These are phyloP conservation scores for Botryotinia convoluta DNA, from an alignment of 2,329 filamentous ascomycete genomes.

Conservation along the genomic window DNA sequence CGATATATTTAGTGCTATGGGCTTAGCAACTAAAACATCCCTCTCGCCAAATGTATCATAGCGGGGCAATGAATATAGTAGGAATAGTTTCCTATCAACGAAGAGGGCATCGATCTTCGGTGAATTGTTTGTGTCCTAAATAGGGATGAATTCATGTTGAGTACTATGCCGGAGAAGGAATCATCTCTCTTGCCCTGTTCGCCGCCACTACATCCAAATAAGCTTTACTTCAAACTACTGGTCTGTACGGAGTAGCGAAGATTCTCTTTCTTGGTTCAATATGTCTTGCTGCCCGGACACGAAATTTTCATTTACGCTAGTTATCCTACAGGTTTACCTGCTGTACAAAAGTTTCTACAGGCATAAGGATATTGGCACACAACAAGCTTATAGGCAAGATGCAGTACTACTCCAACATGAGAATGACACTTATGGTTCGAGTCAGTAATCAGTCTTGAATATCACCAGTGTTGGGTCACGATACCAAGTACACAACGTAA, in stretches of 20 bases:
- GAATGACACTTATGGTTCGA: neutral
- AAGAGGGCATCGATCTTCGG: neutral
- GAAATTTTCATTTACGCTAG: neutral
- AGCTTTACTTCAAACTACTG: neutral
- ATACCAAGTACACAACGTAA: neutral
- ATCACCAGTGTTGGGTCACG: neutral
- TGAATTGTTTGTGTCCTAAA: neutral
- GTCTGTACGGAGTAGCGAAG: neutral
- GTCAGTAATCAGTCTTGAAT: neutral
- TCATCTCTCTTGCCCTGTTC: neutral
- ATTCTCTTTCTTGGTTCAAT: neutral
- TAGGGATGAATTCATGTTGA: neutral
- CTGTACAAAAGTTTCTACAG: neutral
- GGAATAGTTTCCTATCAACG: neutral
- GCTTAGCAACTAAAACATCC: neutral
- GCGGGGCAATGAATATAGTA: neutral
- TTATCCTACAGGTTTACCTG: neutral
- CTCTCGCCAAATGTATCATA: neutral
- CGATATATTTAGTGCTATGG: neutral
- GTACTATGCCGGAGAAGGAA: neutral
- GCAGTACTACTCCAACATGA: neutral
- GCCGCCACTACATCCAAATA: too few species aligned
- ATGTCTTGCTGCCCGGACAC: neutral
- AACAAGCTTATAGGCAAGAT: neutral
- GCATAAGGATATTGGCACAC: neutral